A percentile compares a stretch with the other conserved stretches of the same genome.
Evolutionary conservation across 176 grass and related monocot genomes (phyloP).

Genomic region (Pontederia crassipes): DNA sequence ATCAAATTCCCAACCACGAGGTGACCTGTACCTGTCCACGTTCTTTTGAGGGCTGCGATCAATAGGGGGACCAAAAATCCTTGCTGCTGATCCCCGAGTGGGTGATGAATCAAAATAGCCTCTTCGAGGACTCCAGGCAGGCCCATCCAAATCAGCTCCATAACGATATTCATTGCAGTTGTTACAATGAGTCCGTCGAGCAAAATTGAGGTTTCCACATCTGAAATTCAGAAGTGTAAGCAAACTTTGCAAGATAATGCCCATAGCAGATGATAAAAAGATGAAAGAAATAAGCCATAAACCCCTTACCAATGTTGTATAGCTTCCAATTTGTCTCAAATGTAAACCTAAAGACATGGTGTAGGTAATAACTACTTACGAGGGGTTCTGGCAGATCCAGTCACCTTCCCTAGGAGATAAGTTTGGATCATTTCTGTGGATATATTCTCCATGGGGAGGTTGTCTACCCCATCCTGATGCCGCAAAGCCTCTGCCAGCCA

Average conservation of each 20-base stretch:
- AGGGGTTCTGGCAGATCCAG: constrained; percentile 82
- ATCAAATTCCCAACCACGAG: constrained; percentile 28
- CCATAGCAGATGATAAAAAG: not conserved
- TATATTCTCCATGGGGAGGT: constrained; percentile 53
- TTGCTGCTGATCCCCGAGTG: constrained; percentile 30
- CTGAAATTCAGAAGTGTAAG: constrained; percentile 24
- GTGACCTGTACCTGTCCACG: constrained; percentile 37
- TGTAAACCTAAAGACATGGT: not conserved
- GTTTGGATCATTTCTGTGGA: constrained; percentile 94
- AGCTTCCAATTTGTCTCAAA: not conserved
- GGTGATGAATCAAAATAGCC: constrained; percentile 36
- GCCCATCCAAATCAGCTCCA: constrained; percentile 27
- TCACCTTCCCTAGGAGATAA: constrained; percentile 92
- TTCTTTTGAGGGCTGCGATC: constrained; percentile 34
- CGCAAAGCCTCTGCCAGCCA: constrained; percentile 39
- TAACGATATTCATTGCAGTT: constrained; percentile 69
- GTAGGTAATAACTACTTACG: constrained; percentile 26
- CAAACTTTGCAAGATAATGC: constrained; percentile 3
- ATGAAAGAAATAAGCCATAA: not conserved
- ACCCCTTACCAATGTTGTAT: not conserved
- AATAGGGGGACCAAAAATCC: constrained; percentile 36
- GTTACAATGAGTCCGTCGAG: constrained; percentile 78
- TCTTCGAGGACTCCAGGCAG: constrained; percentile 36
- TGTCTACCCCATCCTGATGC: constrained; percentile 39
- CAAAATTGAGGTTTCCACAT: constrained; percentile 98